Percentiles rank a stretch among this genome's conserved stretches.
These are phyloP conservation scores for Cicer arietinum DNA, from an alignment of 306 rosid species.

Conservation along the genomic window DNA sequence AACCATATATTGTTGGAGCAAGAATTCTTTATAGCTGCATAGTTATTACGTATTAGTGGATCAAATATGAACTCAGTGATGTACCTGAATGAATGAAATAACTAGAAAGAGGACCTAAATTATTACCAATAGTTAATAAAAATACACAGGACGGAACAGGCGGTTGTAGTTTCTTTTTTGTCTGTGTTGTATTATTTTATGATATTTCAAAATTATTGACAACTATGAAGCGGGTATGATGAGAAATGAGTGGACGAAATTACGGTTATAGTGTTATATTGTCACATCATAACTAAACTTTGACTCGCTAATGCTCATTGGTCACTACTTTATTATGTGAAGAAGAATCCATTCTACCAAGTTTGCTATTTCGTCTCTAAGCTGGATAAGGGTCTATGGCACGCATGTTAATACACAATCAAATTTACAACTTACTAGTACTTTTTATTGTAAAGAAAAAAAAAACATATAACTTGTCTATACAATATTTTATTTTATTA, in stretches of 20 bases:
- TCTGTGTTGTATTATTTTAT: slow-evolving; percentile 24
- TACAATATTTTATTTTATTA: neutral
- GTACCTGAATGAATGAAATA: slow-evolving; percentile 48
- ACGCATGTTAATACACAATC: slow-evolving; percentile 43
- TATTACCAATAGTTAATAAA: slow-evolving; percentile 19
- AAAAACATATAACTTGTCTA: neutral
- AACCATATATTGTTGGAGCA: too few species aligned
- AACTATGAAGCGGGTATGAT: slow-evolving; percentile 45
- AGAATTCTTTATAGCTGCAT: too few species aligned
- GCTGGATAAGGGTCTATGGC: slow-evolving; percentile 44
- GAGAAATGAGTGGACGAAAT: slow-evolving; percentile 82
- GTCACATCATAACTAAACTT: slow-evolving; percentile 41
- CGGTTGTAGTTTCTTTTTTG: slow-evolving; percentile 32
- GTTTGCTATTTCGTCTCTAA: slow-evolving; percentile 21
- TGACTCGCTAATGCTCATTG: slow-evolving; percentile 19
- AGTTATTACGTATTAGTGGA: too few species aligned
- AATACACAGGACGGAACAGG: slow-evolving; percentile 43
- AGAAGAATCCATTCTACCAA: slow-evolving; percentile 16
- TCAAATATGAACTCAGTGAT: slow-evolving; percentile 21
- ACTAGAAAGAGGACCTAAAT: slow-evolving; percentile 27
- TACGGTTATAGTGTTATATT: slow-evolving; percentile 44
- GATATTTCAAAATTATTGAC: slow-evolving; percentile 22
- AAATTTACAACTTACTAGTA: too few species aligned
- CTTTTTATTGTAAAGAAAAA: too few species aligned
- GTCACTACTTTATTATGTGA: neutral